phyloP scores from a whole-genome alignment of 208 protist genomes.

The Crithidia fasciculata region DNA sequence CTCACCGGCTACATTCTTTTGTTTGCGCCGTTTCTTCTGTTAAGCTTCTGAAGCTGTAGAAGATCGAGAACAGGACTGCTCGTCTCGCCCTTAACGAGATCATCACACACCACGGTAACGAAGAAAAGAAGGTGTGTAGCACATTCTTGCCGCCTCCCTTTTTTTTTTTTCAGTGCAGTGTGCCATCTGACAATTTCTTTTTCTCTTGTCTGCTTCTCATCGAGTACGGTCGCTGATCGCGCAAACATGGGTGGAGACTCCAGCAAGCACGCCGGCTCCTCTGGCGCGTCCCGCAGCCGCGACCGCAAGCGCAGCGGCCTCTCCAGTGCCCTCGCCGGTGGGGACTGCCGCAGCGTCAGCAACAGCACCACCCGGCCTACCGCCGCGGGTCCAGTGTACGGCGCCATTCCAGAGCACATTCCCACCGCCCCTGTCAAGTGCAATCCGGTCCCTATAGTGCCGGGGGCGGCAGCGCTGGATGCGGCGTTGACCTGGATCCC shows the following conservation, averaged over 20 bases:
- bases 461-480: not conserved
- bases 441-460: conserved; percentile 6
- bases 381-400: not conserved
- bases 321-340: conserved; percentile 24
- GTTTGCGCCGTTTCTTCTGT: conserved; percentile 1
- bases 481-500: conserved; percentile 39
- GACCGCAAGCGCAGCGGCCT: conserved; percentile 31
- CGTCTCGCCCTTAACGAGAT: too few relatives aligned
- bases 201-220: too few relatives aligned
- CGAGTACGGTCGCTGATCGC: not conserved
- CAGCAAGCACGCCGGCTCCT: conserved; percentile 18
- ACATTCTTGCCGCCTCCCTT: too few relatives aligned
- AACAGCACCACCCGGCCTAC: not conserved
- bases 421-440: conserved; percentile 29
- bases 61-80: not conserved
- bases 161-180: too few relatives aligned
- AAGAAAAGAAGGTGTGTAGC: conserved; percentile 1
- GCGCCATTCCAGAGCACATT: conserved; percentile 10
- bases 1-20: too few relatives aligned
- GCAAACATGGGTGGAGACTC: conserved; percentile 24
- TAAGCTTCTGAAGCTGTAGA: not conserved
- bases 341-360: conserved; percentile 10
- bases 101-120: not conserved
- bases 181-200: too few relatives aligned
- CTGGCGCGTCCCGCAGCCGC: conserved; percentile 2